A percentile compares a stretch with the other conserved stretches of the same genome.
These are phyloP conservation scores for Pythium monospermum DNA, from an alignment of 352 stramenopile genomes.

Conservation along the genomic window DNA sequence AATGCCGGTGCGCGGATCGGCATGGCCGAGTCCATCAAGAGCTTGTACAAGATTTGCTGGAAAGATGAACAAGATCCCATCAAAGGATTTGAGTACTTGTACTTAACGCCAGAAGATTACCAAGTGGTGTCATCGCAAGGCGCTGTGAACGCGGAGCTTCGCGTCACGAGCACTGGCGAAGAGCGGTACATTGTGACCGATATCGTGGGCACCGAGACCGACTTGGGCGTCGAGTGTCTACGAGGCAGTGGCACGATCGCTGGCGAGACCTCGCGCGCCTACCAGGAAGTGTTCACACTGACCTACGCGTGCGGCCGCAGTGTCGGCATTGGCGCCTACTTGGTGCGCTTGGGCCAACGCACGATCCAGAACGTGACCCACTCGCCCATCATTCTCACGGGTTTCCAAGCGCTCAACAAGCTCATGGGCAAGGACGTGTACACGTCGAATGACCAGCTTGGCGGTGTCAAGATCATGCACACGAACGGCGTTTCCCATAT, in stretches of 20 bases:
- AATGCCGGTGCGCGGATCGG: slow-evolving; percentile 99
- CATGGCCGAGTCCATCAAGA: slow-evolving; percentile 98
- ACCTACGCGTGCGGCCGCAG: slow-evolving; percentile 98
- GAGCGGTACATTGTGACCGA: slow-evolving; percentile 94
- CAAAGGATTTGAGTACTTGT: slow-evolving; percentile 99
- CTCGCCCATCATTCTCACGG: slow-evolving; percentile 99
- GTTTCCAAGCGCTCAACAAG: slow-evolving; percentile 99
- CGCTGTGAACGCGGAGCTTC: slow-evolving; percentile 82
- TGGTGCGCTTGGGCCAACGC: slow-evolving; percentile 98
- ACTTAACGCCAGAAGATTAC: slow-evolving; percentile 96
- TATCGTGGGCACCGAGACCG: slow-evolving; percentile 96
- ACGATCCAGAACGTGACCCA: slow-evolving; percentile 98
- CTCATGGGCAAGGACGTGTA: slow-evolving; percentile 99
- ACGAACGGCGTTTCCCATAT: slow-evolving; percentile 99
- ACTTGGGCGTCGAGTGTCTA: slow-evolving; percentile 99
- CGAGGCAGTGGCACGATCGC: slow-evolving; percentile 99
- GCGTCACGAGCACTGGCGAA: slow-evolving; percentile 59
- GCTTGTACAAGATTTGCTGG: slow-evolving; percentile 97
- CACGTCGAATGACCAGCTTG: slow-evolving; percentile 99
- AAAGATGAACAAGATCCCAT: slow-evolving; percentile 94
- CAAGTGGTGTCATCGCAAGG: slow-evolving; percentile 85
- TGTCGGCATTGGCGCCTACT: slow-evolving; percentile 99
- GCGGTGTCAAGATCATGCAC: slow-evolving; percentile 99
- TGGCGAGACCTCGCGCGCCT: slow-evolving; percentile 97
- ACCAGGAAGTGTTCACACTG: slow-evolving; percentile 99